Base-by-base conservation (phyloP, 768 basidiomycete species). In the Amanita inopinata region DNA sequence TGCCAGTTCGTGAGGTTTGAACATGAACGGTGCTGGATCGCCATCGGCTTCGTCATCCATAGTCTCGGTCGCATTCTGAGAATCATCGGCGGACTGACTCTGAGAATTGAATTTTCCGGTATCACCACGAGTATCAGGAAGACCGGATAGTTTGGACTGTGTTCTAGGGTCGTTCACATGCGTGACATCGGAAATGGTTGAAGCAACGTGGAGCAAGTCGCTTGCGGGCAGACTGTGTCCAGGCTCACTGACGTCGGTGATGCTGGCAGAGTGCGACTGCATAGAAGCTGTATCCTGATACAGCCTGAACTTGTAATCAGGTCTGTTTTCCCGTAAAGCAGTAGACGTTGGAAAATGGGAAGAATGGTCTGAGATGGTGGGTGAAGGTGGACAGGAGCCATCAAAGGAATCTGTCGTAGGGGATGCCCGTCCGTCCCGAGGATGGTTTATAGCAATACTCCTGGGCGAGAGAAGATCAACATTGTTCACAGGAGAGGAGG, bases 1-100 rank as follows among this genome's bases (percentile, higher is more conserved):
- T 1, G 93, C 93, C 11, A 97, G 78, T 38, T 71, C 65, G 47
- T 70, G 74, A 0, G 93, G 88, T 43, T 78, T 79, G 54, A 80
- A 80, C 8, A 55, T 57, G 60, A 94, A 96, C 0, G 89, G 87
- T 1, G 73, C 60, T 1, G 81, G 75, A 56, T 92, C 73, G n/a
- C n/a, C n/a, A 23, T 64, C 53, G 17, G 55, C 58, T 46, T 68
- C 66, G 45, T 66, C 63, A 14, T 61, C 61, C 8, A 65, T 56
- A 42, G 15, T n/a, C 12, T n/a, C 17, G 12, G 15, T 17, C 14
- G 65, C 63, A 5, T 51, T 48, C 49, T 67, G 61, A 32, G 64
- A 60, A 0, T 60, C 43, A 5, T 62, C 62, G 31, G 56, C 49
- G 7, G 49, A 47, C 23, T 60, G 48, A 18, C 62, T 59, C 6